Base-by-base conservation (phyloP, 2,329 filamentous ascomycete species). In the Bretziella fagacearum region DNA sequence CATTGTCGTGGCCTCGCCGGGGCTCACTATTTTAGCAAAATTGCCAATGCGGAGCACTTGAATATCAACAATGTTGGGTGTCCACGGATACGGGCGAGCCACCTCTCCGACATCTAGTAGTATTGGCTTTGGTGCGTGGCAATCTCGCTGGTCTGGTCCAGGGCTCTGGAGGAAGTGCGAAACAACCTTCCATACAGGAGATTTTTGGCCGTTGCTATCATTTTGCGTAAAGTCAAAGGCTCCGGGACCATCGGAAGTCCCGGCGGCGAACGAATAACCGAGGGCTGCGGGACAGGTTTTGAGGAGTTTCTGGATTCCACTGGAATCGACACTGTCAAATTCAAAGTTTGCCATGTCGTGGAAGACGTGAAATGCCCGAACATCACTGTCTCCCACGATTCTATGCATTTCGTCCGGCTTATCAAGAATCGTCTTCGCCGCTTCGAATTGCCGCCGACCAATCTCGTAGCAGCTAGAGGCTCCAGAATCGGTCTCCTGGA, bases 191-290 rank as follows among this genome's bases (percentile, higher is more conserved):
- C 89, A 95, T 3, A 95, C 63, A 0, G 85, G 85, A 2, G 67
- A 69, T 0, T 67, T 70, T 33, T 84, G 79, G n/a, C 74, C 68
- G 26, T 78, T 79, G 1, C 77, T 74, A 53, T 83, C 74, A 53
- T 86, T 87, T 58, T 96, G 89, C 1, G 84, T 91, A 59, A 96
- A 95, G 62, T 96, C 89, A 56, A 94, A 93, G 0, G 77, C 78
- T 1, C 89, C 89, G 0, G 89, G 87, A 4, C 89, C 85, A 59
- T 96, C 89, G 0, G 84, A 84, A 0, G 89, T 96, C 8, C 89
- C 89, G 1, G 84, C 89, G 0, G 89, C 89, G 58, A 96, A 96
- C 0, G 83, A 87, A 59, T 91, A 93, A 4, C 89, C 89, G 51
- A 96, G 65, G 0, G 86, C 85, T 0, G 87, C 87, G 3, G 86